Percentiles rank a stretch among this genome's conserved stretches.
Evolutionary conservation across 78 protist genomes (phyloP).

Genomic region (Dictyostelium purpureum): DNA sequence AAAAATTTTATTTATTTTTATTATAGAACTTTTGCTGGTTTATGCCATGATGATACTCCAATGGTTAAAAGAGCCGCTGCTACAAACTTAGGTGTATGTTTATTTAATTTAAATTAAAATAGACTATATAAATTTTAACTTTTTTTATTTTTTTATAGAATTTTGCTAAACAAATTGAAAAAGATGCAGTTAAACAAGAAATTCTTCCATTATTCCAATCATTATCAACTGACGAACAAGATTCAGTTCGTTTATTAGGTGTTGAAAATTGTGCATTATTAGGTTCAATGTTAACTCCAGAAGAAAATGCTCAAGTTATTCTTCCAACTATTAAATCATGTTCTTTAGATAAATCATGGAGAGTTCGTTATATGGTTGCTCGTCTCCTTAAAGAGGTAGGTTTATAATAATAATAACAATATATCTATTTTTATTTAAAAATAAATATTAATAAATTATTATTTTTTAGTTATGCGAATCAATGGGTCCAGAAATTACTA

Average conservation of each 20-base stretch:
- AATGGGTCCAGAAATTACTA: constrained; percentile 86
- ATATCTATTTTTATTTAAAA: neutral
- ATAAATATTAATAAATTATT: neutral
- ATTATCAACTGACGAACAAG: constrained; percentile 95
- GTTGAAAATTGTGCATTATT: constrained; percentile 91
- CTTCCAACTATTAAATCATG: constrained; percentile 81
- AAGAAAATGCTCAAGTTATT: constrained; percentile 80
- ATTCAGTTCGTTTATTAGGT: constrained; percentile 96
- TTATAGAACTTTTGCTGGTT: constrained; percentile 77
- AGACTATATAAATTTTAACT: neutral
- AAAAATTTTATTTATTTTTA: neutral
- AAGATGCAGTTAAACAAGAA: constrained; percentile 76
- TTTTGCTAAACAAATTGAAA: constrained; percentile 85
- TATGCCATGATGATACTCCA: constrained; percentile 96
- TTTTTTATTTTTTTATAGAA: neutral
- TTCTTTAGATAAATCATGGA: constrained; percentile 95
- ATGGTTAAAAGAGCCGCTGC: constrained; percentile 97
- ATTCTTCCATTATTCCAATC: constrained; percentile 88
- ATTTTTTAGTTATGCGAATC: constrained; percentile 45
- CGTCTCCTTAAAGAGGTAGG: constrained; percentile 83
- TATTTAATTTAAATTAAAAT: neutral
- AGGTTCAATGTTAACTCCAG: constrained; percentile 74
- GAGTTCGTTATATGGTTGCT: constrained; percentile 98
- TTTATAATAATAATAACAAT: neutral
- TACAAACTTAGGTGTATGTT: constrained; percentile 80